Evolutionary conservation across 2,329 filamentous ascomycete genomes (phyloP).

Genomic region (Ophiosphaerella korrae): DNA sequence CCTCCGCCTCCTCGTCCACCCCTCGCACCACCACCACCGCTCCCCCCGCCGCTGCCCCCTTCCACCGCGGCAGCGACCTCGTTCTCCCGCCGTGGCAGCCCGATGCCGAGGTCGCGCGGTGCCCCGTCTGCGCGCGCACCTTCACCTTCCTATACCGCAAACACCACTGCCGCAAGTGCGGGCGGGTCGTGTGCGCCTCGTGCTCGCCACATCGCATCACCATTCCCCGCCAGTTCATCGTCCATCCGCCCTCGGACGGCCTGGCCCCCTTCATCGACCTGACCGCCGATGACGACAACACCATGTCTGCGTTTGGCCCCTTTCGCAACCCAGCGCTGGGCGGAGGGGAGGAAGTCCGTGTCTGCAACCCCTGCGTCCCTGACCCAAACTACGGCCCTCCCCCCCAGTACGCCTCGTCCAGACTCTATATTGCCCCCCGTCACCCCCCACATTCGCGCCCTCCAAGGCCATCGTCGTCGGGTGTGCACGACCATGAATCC

Average conservation of each 20-base stretch:
- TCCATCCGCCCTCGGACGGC: conserved; percentile 63
- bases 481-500: conserved; percentile 27
- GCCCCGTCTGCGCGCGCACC: conserved; percentile 79
- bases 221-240: conserved; percentile 91
- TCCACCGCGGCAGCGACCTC: conserved; percentile 51
- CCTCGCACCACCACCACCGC: conserved; percentile 12
- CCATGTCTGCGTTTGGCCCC: conserved; percentile 34
- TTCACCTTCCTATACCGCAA: conserved; percentile 89
- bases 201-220: conserved; percentile 96
- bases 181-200: conserved; percentile 83
- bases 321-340: conserved; percentile 58
- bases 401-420: conserved; percentile 50
- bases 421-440: conserved; percentile 11
- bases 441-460: conserved; percentile 21
- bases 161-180: conserved; percentile 97
- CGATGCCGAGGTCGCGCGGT: conserved; percentile 79
- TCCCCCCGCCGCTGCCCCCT: conserved; percentile 8
- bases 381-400: conserved; percentile 68
- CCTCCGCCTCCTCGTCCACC: not conserved
- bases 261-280: conserved; percentile 49
- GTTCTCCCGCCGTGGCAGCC: conserved; percentile 83
- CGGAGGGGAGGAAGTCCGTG: conserved; percentile 70
- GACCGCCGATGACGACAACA: conserved; percentile 46
- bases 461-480: conserved; percentile 24
- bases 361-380: conserved; percentile 75